Evolutionary conservation across 352 stramenopile species (phyloP).

Genomic region (Thraustochytrium striatum): DNA sequence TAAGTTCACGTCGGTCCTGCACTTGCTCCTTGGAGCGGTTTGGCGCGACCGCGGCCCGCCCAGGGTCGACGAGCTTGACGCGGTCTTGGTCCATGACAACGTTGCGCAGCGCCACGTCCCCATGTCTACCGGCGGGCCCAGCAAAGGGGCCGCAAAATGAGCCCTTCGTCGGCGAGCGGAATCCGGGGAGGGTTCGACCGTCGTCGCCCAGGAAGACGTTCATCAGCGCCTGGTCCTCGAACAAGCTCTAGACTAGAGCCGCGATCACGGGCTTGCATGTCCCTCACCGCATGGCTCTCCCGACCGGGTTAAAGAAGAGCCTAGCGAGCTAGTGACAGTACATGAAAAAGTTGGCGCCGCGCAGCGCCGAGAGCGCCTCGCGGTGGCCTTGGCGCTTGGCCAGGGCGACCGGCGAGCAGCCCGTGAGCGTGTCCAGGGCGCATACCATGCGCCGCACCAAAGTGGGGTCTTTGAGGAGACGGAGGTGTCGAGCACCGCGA

Average conservation of each 20-base stretch:
- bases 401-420: constrained; percentile 13
- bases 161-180: neutral
- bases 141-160: neutral
- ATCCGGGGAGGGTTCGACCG: neutral
- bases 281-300: neutral
- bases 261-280: neutral
- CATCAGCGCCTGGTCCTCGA: neutral
- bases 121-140: too few species aligned
- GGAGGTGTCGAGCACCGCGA: neutral
- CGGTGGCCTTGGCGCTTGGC: neutral
- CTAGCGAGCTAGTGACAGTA: neutral
- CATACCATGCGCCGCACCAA: neutral
- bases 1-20: too few species aligned
- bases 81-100: too few species aligned
- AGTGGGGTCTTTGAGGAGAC: neutral
- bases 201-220: neutral
- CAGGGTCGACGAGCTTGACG: too few species aligned
- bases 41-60: too few species aligned
- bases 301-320: neutral
- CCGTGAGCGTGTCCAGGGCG: neutral
- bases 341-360: constrained; percentile 17
- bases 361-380: neutral
- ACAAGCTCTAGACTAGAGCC: neutral
- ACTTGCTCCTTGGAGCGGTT: too few species aligned
- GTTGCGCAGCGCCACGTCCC: too few species aligned